Conservation (phyloP, 2,329 filamentous ascomycete genomes). For the Rachicladosporium sp. region DNA sequence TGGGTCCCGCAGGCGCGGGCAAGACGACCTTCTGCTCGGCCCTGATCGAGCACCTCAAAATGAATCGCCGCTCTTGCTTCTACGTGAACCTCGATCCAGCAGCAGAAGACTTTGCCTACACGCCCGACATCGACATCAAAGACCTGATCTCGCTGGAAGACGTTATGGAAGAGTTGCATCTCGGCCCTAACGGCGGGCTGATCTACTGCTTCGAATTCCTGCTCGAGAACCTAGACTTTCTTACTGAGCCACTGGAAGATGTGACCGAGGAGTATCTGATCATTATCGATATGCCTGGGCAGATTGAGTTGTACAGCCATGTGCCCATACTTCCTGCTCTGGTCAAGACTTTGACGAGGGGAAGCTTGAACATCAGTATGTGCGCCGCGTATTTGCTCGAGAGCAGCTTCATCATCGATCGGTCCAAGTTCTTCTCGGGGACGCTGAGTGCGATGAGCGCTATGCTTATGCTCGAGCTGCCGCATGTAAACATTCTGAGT, state of each 20-base stretch:
- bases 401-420: conserved; percentile 88
- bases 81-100: conserved; percentile 98
- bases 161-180: conserved; percentile 88
- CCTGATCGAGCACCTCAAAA: conserved; percentile 82
- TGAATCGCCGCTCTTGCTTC: conserved; percentile 85
- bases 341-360: conserved; percentile 68
- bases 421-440: conserved; percentile 93
- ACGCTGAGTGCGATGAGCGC: conserved; percentile 95
- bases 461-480: conserved; percentile 97
- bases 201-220: conserved; percentile 97
- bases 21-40: conserved; percentile 94
- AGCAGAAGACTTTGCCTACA: conserved; percentile 81
- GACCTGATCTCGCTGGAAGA: conserved; percentile 87
- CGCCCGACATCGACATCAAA: conserved; percentile 89
- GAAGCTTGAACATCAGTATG: conserved; percentile 75
- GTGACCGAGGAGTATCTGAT: conserved; percentile 93
- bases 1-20: conserved; percentile 91
- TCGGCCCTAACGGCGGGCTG: conserved; percentile 83
- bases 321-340: conserved; percentile 82
- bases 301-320: conserved; percentile 97
- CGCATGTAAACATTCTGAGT: conserved; percentile 88
- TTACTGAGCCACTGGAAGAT: conserved; percentile 71
- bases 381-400: conserved; percentile 93
- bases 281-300: conserved; percentile 96
- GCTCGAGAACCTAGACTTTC: conserved; percentile 84